phyloP scores from a whole-genome alignment of 352 stramenopile genomes.

The Phytopythium aichiense region DNA sequence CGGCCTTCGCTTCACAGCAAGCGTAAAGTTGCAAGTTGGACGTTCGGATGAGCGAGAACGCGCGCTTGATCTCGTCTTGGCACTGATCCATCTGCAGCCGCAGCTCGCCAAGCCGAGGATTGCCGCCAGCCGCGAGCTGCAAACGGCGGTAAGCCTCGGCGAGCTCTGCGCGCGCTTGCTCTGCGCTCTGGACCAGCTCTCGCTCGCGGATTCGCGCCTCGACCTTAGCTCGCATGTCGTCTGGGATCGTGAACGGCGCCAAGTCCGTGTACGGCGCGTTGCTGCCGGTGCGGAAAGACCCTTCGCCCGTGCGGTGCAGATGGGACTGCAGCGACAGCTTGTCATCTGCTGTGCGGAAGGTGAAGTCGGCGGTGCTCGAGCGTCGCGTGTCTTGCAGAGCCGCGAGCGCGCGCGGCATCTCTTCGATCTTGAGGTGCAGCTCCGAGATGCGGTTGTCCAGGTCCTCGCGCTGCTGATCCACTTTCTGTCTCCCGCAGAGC shows the following conservation, averaged over 20 bases:
- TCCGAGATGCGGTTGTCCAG: constrained; percentile 59
- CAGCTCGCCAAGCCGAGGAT: constrained; percentile 57
- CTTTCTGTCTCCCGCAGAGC: constrained; percentile 32
- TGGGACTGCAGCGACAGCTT: constrained; percentile 60
- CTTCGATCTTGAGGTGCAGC: constrained; percentile 57
- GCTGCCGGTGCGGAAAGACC: constrained; percentile 11
- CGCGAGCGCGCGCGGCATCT: constrained; percentile 46
- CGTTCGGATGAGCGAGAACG: constrained; percentile 58
- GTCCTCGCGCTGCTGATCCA: constrained; percentile 62
- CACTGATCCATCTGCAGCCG: constrained; percentile 58
- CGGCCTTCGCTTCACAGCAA: constrained; percentile 59
- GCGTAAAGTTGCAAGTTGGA: constrained; percentile 66
- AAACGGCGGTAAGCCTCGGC: constrained; percentile 57
- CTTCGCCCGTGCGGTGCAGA: constrained; percentile 21
- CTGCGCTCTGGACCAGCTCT: constrained; percentile 39
- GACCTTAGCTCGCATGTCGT: constrained; percentile 79
- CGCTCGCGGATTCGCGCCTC: constrained; percentile 60
- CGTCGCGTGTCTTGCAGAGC: constrained; percentile 30
- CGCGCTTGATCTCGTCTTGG: constrained; percentile 59
- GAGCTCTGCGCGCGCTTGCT: constrained; percentile 38
- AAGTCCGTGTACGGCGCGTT: constrained; percentile 56
- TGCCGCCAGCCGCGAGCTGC: constrained; percentile 40
- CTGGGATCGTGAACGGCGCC: constrained; percentile 65
- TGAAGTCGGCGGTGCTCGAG: constrained; percentile 27
- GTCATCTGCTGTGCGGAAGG: constrained; percentile 42